Conservation (phyloP, 2,329 filamentous ascomycete genomes). For the Curvularia eragrostidis region DNA sequence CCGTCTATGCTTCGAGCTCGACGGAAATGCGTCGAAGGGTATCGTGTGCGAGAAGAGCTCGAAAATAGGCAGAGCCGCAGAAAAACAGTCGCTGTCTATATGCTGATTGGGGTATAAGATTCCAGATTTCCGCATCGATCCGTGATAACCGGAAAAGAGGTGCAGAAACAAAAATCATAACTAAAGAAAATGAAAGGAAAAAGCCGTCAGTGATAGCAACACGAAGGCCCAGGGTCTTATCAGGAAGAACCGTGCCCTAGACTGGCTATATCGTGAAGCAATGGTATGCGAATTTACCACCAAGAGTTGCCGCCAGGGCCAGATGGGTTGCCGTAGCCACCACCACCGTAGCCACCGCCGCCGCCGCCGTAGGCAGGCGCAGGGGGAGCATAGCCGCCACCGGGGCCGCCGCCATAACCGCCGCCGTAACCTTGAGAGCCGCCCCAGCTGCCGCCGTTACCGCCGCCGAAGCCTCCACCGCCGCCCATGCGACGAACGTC, state of each 20-base stretch:
- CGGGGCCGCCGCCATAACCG: slow-evolving; percentile 57
- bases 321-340: slow-evolving; percentile 73
- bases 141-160: slow-evolving; percentile 44
- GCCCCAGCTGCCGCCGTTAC: slow-evolving; percentile 52
- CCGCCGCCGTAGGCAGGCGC: slow-evolving; percentile 55
- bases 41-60: slow-evolving; percentile 50
- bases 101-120: slow-evolving; percentile 58
- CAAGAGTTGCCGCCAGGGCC: slow-evolving; percentile 70
- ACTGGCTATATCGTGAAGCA: slow-evolving; percentile 37
- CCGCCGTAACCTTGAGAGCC: slow-evolving; percentile 57
- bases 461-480: slow-evolving; percentile 65
- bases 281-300: slow-evolving; percentile 60
- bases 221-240: slow-evolving; percentile 35
- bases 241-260: slow-evolving; percentile 33
- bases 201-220: slow-evolving; percentile 25
- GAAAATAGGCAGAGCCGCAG: slow-evolving; percentile 51
- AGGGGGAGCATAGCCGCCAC: slow-evolving; percentile 54
- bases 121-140: slow-evolving; percentile 50
- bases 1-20: slow-evolving; percentile 49
- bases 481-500: slow-evolving; percentile 75
- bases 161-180: slow-evolving; percentile 41
- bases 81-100: slow-evolving; percentile 60
- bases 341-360: slow-evolving; percentile 54
- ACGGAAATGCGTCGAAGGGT: slow-evolving; percentile 45
- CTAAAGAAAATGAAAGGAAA: slow-evolving; percentile 35